Percentiles rank a stretch among this genome's conserved stretches.
These are phyloP conservation scores for Penicillium steckii DNA, from an alignment of 495 filamentous ascomycete species.

Conservation along the genomic window DNA sequence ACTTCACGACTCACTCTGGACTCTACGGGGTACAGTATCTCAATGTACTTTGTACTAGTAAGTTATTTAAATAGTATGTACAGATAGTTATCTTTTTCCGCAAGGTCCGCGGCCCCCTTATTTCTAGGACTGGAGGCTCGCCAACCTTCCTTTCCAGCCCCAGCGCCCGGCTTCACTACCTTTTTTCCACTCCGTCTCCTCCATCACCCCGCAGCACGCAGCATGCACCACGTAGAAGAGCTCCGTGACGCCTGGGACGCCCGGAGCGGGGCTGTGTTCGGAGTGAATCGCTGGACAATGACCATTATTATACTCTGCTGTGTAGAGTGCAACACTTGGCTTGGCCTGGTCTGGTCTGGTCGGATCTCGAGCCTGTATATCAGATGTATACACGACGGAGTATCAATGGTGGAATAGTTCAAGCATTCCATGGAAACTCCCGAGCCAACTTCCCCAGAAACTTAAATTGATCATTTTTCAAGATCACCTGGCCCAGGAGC, in stretches of 20 bases:
- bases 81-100: constrained; percentile 17
- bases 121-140: constrained; percentile 4
- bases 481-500: not conserved
- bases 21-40: not conserved
- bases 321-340: not conserved
- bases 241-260: not conserved
- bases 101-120: constrained; percentile 19
- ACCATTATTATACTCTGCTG: not conserved
- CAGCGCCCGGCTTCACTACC: not conserved
- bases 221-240: too few relatives aligned
- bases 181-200: too few relatives aligned
- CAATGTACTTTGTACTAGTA: constrained; percentile 1
- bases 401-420: too few relatives aligned
- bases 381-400: not conserved
- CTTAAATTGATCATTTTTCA: constrained; percentile 3
- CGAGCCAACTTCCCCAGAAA: constrained; percentile 14
- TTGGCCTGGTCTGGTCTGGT: not conserved
- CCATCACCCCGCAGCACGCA: not conserved
- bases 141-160: constrained; percentile 7
- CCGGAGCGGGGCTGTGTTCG: not conserved
- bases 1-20: too few relatives aligned
- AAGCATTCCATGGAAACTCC: not conserved
- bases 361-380: not conserved
- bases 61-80: too few relatives aligned
- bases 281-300: not conserved